Conservation (phyloP, 129 eudicot genomes). For the Tagetes erecta region DNA sequence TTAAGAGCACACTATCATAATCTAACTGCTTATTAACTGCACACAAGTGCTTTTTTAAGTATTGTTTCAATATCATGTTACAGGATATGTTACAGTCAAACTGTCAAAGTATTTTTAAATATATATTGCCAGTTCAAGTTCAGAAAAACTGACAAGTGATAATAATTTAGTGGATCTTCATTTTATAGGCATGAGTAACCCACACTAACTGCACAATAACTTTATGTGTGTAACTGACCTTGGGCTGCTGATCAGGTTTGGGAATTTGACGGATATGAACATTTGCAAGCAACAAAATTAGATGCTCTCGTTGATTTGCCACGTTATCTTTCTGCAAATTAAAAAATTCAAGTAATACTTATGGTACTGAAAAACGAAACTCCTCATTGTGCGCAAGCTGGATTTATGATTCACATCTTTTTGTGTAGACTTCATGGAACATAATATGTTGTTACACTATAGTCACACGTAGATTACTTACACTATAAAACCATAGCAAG, state of each 20-base stretch:
- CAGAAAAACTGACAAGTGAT: neutral
- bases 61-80: slow-evolving; percentile 17
- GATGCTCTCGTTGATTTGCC: slow-evolving; percentile 91
- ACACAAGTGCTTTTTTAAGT: neutral
- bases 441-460: slow-evolving; percentile 1
- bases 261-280: slow-evolving; percentile 90
- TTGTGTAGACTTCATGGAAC: neutral
- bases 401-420: neutral
- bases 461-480: slow-evolving; percentile 1
- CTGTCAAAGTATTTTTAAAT: neutral
- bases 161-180: neutral
- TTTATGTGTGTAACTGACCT: slow-evolving; percentile 44
- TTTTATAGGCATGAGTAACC: neutral
- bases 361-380: slow-evolving; percentile 10
- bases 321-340: slow-evolving; percentile 78
- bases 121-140: slow-evolving; percentile 5
- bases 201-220: neutral
- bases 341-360: slow-evolving; percentile 16
- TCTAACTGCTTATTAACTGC: neutral
- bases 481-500: neutral
- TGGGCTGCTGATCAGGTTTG: slow-evolving; percentile 89
- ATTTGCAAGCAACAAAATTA: slow-evolving; percentile 88
- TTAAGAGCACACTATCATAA: slow-evolving; percentile 8
- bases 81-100: neutral
- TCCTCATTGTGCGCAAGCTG: neutral